phyloP scores from a whole-genome alignment of 768 basidiomycete genomes.

The Naematelia encephala region DNA sequence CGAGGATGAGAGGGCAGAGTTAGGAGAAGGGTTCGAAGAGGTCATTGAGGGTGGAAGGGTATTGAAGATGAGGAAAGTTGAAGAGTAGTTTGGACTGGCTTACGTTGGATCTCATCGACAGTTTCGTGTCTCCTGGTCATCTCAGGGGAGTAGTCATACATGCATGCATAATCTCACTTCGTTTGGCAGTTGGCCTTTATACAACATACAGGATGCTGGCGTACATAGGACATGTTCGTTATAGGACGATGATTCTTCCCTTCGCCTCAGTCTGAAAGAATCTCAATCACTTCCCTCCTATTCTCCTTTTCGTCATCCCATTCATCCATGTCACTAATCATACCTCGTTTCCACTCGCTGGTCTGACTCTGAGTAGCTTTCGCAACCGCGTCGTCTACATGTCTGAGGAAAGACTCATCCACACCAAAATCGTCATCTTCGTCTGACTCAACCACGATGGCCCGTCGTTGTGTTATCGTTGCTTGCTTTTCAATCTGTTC shows the following conservation, averaged over 20 bases:
- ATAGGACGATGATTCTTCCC: too few relatives aligned
- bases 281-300: not conserved
- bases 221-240: too few relatives aligned
- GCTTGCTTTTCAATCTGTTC: not conserved
- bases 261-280: not conserved
- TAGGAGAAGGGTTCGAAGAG: constrained; percentile 17
- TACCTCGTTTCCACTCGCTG: not conserved
- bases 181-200: too few relatives aligned
- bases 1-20: constrained; percentile 5
- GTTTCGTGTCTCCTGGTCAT: not conserved
- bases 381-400: not conserved
- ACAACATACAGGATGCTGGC: too few relatives aligned
- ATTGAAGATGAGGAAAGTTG: constrained; percentile 5
- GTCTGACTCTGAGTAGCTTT: not conserved
- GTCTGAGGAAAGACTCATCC: not conserved
- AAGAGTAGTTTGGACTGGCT: not conserved
- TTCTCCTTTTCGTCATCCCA: constrained; percentile 2
- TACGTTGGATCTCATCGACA: not conserved
- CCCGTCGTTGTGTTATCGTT: not conserved
- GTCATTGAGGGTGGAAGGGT: constrained; percentile 11
- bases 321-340: not conserved
- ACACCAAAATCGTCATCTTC: not conserved
- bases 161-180: too few relatives aligned
- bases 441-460: not conserved
- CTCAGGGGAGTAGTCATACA: too few relatives aligned